These are phyloP conservation scores for Penicillium salamii DNA, from an alignment of 495 filamentous ascomycete species.

Conservation along the genomic window DNA sequence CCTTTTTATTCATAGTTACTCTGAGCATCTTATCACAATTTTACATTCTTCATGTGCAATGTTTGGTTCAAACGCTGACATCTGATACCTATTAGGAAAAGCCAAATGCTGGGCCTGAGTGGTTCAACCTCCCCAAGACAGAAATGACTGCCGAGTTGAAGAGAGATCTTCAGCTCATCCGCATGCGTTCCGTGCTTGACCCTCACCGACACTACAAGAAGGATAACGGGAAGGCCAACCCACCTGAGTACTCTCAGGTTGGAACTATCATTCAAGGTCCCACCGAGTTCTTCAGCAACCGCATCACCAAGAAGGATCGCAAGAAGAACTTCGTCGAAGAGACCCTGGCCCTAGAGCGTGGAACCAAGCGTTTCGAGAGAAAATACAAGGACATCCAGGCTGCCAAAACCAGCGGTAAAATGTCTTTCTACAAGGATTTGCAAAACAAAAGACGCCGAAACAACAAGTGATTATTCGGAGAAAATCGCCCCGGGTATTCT, in stretches of 20 bases:
- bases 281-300: slow-evolving; percentile 76
- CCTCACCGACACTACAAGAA: slow-evolving; percentile 92
- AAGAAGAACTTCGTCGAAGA: slow-evolving; percentile 92
- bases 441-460: slow-evolving; percentile 52
- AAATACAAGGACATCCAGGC: slow-evolving; percentile 70
- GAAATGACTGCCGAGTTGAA: slow-evolving; percentile 80
- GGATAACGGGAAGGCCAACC: slow-evolving; percentile 58
- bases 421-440: slow-evolving; percentile 66
- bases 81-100: slow-evolving; percentile 42
- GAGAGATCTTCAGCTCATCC: slow-evolving; percentile 79
- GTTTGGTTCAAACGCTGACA: slow-evolving; percentile 27
- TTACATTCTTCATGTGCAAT: slow-evolving; percentile 2
- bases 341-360: slow-evolving; percentile 63
- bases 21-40: slow-evolving; percentile 58
- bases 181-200: slow-evolving; percentile 86
- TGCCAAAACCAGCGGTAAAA: slow-evolving; percentile 69
- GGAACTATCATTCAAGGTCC: slow-evolving; percentile 88
- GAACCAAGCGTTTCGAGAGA: slow-evolving; percentile 59
- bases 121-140: slow-evolving; percentile 85
- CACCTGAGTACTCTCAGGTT: slow-evolving; percentile 82
- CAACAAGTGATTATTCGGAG: slow-evolving; percentile 23
- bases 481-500: too few relatives aligned
- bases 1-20: slow-evolving; percentile 94
- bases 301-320: slow-evolving; percentile 80
- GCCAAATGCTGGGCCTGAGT: slow-evolving; percentile 60